Base-by-base conservation (phyloP, 306 rosid species). In the Castanea sativa region DNA sequence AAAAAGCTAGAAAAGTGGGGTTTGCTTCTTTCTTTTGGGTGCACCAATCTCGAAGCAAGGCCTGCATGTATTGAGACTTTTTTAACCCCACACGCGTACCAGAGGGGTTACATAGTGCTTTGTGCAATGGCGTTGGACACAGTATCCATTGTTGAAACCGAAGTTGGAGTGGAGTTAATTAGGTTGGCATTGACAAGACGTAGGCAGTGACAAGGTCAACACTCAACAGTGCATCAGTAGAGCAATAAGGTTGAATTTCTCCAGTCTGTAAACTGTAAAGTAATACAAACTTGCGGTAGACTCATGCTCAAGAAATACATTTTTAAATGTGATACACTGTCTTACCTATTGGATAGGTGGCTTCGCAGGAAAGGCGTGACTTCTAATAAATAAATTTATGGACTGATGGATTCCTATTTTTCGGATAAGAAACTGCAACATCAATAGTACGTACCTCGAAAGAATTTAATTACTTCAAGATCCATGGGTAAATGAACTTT, bases 61-160 rank as follows among this genome's bases (percentile, higher is more conserved):
- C 45, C 67, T 32, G 65, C 60, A 4, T 11, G 55, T 25, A 23
- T 13, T 5, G 55, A 70, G n/a, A 58, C 73, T 18, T 68, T 82
- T 68, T 77, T 9, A 78, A 30, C 86, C 79, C 82, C 82, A 78
- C 86, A 78, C 82, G 83, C 83, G 73, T 35, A 57, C 9, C 77
- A 16, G 69, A 33, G 60, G 0, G 16, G 68, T 49, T 49, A 13
- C 80, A 2, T 78, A 32, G 86, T 83, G 86, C 82, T 78, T 69
- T 69, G 86, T 83, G 86, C 82, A 60, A n/a, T 4, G 30, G 67
- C 10, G 45, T 41, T 41, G 45, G 45, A 41, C 4, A 70, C 64
- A 16, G 35, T 56, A 2, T 30, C 23, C 7, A 38, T 53, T 52
- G 45, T 41, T 41, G 45, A 53, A 21, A 20, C 18, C 76, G 41